Percentiles rank a stretch among this genome's conserved stretches.
phyloP scores from a whole-genome alignment of 345 rosid genomes.

The Heritiera littoralis region DNA sequence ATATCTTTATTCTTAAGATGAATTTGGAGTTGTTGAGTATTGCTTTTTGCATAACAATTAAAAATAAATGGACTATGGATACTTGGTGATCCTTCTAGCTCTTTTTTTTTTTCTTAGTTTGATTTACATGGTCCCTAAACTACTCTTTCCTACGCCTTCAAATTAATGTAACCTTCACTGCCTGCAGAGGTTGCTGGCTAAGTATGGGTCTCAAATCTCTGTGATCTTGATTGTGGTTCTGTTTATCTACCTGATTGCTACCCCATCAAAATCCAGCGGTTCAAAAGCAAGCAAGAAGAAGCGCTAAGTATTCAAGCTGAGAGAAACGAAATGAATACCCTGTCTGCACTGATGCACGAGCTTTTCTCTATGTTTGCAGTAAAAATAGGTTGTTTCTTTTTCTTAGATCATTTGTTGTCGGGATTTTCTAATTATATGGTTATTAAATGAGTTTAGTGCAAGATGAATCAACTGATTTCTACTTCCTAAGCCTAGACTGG shows the following conservation, averaged over 20 bases:
- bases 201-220: constrained; percentile 80
- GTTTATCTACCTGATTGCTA: constrained; percentile 62
- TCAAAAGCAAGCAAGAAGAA: constrained; percentile 84
- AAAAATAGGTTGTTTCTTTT: not conserved
- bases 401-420: constrained; percentile 5
- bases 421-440: constrained; percentile 1
- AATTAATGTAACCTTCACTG: constrained; percentile 1
- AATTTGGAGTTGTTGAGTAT: not conserved
- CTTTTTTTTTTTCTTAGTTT: not conserved
- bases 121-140: not conserved
- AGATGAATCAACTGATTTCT: not conserved
- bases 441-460: constrained; percentile 14
- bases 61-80: not conserved
- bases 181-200: constrained; percentile 78
- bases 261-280: constrained; percentile 67
- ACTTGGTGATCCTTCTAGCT: not conserved
- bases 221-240: constrained; percentile 71
- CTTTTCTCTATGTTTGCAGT: not conserved
- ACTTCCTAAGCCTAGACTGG: not conserved
- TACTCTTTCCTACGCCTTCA: not conserved
- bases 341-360: not conserved
- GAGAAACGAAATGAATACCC: constrained; percentile 6
- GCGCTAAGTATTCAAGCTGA: constrained; percentile 39
- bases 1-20: not conserved
- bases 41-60: not conserved